Evolutionary conservation across 2,329 filamentous ascomycete species (phyloP), one percentile per base, ranked within the genome.

Genomic region (Chrysoporthe cubensis): DNA sequence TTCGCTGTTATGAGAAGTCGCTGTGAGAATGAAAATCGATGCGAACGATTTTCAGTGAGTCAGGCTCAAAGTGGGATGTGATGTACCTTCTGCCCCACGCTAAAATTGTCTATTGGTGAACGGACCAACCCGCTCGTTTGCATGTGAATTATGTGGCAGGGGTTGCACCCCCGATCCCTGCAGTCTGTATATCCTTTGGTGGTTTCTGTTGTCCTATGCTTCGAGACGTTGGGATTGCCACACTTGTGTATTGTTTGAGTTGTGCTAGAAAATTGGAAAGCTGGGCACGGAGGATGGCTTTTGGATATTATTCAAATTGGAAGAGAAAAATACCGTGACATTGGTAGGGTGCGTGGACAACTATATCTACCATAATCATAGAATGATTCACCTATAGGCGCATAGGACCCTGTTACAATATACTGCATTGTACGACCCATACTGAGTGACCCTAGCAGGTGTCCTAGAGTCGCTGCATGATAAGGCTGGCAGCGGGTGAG

Each of bases 1-100:
- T n/a, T 56, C 13, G 57, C 18, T 40, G 42, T 42, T 52, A 37
- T 59, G 52, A 46, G 59, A 46, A 37, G 50, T 32, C 14, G 26
- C 7, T 13, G 50, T 54, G 26, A 54, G 50, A 26, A 34, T 14
- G 26, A 54, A 16, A 26, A 26, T 54, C 50, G 32, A 32, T 43
- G 54, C 58, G 42, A 42, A 58, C 56, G 37, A 48, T 44, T 40
- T 50, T 64, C 42, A 66, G 66, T 69, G 69, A 66, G 64, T 70
- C 66, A 68, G 50, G 13, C n/a, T 65, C 52, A 57, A 42, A 37
- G 57, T 26, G 56, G 59, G 42, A 26, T 48, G 56, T 40, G 56
- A 54, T 50, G 44, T 58, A 62, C 59, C 43, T 69, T 13, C 32
- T 69, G 67, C 67, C 67, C 67, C 67, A 57, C 67, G 44, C 60